Conservation (phyloP, 257 asterid genomes). For the Anisodus acutangulus region DNA sequence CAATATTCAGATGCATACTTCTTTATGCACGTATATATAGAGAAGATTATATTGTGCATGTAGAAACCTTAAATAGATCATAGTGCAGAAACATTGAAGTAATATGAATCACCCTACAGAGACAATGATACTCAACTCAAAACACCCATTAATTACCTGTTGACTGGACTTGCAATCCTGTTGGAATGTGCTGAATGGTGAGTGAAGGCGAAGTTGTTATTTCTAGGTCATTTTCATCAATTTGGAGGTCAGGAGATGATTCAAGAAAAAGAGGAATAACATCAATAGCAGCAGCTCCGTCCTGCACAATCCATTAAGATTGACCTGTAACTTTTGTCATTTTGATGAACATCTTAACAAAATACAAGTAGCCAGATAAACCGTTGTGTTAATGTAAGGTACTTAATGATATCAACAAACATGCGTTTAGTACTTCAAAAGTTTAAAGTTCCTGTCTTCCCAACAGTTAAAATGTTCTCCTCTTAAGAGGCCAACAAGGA, state of each 20-base stretch:
- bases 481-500: background rate
- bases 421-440: background rate
- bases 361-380: background rate
- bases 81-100: background rate
- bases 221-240: conserved; percentile 56
- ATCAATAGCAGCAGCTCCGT: conserved; percentile 60
- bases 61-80: background rate
- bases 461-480: background rate
- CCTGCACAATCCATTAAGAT: conserved; percentile 41
- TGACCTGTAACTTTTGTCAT: background rate
- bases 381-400: background rate
- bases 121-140: background rate
- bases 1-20: conserved; percentile 15
- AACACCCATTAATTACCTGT: conserved; percentile 48
- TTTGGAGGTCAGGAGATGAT: conserved; percentile 56
- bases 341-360: conserved; percentile 12
- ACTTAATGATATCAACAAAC: background rate
- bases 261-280: conserved; percentile 85
- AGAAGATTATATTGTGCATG: background rate
- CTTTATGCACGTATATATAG: background rate
- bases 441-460: background rate
- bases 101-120: background rate
- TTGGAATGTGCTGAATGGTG: conserved; percentile 63
- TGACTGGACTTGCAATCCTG: conserved; percentile 70
- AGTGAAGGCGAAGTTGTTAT: conserved; percentile 54